Evolutionary conservation across 345 rosid species (phyloP).

Genomic region (Angophora floribunda): DNA sequence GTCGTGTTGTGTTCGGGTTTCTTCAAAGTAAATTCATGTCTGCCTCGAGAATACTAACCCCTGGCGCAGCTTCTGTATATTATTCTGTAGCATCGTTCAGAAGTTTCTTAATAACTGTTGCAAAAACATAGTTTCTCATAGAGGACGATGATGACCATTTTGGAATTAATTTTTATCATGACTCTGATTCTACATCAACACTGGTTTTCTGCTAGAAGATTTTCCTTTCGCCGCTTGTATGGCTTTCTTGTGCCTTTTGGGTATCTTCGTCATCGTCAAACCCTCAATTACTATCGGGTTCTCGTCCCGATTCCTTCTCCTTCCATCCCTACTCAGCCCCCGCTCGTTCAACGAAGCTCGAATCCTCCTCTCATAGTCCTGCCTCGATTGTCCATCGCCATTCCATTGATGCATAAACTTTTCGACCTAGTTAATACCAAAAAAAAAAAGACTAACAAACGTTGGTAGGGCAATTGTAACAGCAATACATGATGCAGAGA

Average conservation of each 20-base stretch:
- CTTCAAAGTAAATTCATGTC: not conserved
- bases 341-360: not conserved
- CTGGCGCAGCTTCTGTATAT: not conserved
- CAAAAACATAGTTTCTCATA: not conserved
- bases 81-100: not conserved
- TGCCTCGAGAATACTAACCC: not conserved
- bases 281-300: not conserved
- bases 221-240: not conserved
- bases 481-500: not conserved
- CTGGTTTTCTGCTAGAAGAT: not conserved
- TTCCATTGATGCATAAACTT: not conserved
- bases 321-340: not conserved
- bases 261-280: not conserved
- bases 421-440: not conserved
- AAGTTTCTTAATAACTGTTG: not conserved
- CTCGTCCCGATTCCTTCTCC: not conserved
- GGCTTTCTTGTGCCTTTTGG: not conserved
- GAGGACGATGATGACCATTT: not conserved
- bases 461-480: not conserved
- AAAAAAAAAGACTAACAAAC: not conserved
- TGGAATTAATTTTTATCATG: not conserved
- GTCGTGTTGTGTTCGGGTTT: not conserved
- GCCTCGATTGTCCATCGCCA: rapidly evolving
- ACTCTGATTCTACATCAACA: not conserved
- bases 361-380: not conserved